These are phyloP conservation scores for Starmerella bombicola DNA, from an alignment of 805 yeast genomes.

Conservation along the genomic window DNA sequence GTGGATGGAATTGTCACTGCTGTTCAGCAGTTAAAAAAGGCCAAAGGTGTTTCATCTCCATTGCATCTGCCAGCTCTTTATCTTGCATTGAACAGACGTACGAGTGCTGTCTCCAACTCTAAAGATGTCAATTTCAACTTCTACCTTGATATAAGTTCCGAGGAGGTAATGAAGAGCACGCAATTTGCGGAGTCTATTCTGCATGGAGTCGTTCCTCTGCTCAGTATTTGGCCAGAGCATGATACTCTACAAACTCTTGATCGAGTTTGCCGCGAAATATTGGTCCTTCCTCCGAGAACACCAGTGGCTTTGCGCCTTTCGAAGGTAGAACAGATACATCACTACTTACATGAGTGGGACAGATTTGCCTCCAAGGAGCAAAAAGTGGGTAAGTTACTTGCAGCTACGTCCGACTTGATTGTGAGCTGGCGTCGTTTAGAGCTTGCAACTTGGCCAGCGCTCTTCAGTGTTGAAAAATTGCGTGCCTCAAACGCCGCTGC, in stretches of 20 bases:
- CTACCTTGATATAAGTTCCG: slow-evolving; percentile 49
- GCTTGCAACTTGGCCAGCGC: slow-evolving; percentile 67
- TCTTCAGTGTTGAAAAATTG: slow-evolving; percentile 47
- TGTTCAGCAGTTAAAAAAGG: neutral
- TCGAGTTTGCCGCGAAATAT: slow-evolving; percentile 52
- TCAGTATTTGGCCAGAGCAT: slow-evolving; percentile 86
- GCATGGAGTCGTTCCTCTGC: slow-evolving; percentile 36
- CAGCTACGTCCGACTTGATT: slow-evolving; percentile 50
- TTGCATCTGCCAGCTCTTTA: slow-evolving; percentile 14
- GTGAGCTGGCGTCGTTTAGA: slow-evolving; percentile 88
- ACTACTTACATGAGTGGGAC: slow-evolving; percentile 83
- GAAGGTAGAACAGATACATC: slow-evolving; percentile 76
- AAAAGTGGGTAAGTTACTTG: slow-evolving; percentile 44
- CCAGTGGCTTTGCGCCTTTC: slow-evolving; percentile 70
- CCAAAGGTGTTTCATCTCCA: slow-evolving; percentile 1
- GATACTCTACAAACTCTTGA: slow-evolving; percentile 64
- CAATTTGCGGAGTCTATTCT: slow-evolving; percentile 35
- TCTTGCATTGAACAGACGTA: slow-evolving; percentile 9
- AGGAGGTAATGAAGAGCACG: slow-evolving; percentile 52
- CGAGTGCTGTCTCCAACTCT: neutral
- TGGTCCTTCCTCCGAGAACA: slow-evolving; percentile 46
- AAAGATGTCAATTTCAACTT: slow-evolving; percentile 40
- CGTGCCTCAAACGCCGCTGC: slow-evolving; percentile 41
- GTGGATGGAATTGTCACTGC: slow-evolving; percentile 1
- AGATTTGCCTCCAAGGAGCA: slow-evolving; percentile 74